A percentile compares a stretch with the other conserved stretches of the same genome.
phyloP scores from a whole-genome alignment of 495 filamentous ascomycete genomes.

The Xylaria bambusicola region DNA sequence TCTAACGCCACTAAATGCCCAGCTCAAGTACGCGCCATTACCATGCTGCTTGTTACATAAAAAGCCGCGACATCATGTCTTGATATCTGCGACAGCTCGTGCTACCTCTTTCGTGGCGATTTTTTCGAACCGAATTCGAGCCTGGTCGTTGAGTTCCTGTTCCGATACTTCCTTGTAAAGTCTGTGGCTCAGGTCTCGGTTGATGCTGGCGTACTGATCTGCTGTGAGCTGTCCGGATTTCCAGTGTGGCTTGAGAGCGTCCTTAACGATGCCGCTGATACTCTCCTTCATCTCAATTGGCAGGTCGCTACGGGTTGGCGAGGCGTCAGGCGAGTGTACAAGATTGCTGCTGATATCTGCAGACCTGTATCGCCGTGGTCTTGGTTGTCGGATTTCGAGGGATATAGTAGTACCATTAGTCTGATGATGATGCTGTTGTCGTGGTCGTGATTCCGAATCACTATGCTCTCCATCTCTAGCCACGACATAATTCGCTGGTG shows the following conservation, averaged over 20 bases:
- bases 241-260: conserved; percentile 74
- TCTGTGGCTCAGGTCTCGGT: conserved; percentile 76
- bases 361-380: conserved; percentile 42
- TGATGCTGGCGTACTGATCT: conserved; percentile 86
- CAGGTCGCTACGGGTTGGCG: conserved; percentile 57
- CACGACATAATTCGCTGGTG: conserved; percentile 62
- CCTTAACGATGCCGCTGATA: conserved; percentile 78
- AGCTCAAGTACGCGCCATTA: conserved; percentile 15
- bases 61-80: conserved; percentile 34
- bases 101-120: conserved; percentile 74
- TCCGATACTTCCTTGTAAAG: conserved; percentile 81
- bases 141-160: conserved; percentile 52
- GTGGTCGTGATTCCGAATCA: conserved; percentile 45
- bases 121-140: conserved; percentile 64
- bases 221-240: conserved; percentile 68
- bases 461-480: conserved; percentile 49
- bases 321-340: conserved; percentile 54
- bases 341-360: conserved; percentile 30
- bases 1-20: conserved; percentile 18
- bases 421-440: conserved; percentile 17
- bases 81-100: conserved; percentile 56
- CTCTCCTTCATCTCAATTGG: conserved; percentile 75
- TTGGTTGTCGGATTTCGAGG: conserved; percentile 53
- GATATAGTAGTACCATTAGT: conserved; percentile 15
- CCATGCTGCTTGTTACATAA: conserved; percentile 12